phyloP scores from a whole-genome alignment of 169 alveolate genomes.

The Cystoisospora suis region DNA sequence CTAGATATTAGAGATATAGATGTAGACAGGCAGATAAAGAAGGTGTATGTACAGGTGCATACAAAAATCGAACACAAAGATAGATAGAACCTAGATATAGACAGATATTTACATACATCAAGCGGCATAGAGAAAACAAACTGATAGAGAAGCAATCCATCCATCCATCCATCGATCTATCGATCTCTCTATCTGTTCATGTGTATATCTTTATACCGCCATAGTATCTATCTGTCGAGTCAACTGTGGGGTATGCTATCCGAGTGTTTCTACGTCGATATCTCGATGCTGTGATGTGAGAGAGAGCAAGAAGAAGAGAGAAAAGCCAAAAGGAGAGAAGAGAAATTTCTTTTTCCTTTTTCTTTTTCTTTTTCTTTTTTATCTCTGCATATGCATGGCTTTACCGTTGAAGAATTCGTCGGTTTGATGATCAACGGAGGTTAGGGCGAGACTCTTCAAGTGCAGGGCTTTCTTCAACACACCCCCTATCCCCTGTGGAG shows the following conservation, averaged over 20 bases:
- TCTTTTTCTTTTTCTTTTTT: neutral
- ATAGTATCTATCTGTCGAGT: neutral
- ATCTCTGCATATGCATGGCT: neutral
- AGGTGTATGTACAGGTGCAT: neutral
- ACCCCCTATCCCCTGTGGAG: neutral
- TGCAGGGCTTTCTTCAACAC: neutral
- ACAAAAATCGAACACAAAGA: neutral
- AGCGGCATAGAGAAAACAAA: neutral
- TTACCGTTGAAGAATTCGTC: neutral
- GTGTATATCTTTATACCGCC: neutral
- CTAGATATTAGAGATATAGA: too few species aligned
- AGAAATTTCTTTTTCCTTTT: neutral
- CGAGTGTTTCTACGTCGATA: neutral
- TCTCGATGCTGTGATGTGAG: neutral
- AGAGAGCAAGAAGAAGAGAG: neutral
- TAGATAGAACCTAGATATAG: neutral
- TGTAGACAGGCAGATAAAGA: neutral
- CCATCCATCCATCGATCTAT: neutral
- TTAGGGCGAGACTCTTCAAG: neutral
- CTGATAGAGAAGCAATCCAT: neutral
- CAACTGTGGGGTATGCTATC: neutral
- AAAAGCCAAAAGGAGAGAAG: neutral
- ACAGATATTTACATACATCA: neutral
- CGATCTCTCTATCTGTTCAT: neutral
- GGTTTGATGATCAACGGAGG: conserved; percentile 7